Conservation (phyloP, 768 basidiomycete genomes). For the Leccinum boreale region DNA sequence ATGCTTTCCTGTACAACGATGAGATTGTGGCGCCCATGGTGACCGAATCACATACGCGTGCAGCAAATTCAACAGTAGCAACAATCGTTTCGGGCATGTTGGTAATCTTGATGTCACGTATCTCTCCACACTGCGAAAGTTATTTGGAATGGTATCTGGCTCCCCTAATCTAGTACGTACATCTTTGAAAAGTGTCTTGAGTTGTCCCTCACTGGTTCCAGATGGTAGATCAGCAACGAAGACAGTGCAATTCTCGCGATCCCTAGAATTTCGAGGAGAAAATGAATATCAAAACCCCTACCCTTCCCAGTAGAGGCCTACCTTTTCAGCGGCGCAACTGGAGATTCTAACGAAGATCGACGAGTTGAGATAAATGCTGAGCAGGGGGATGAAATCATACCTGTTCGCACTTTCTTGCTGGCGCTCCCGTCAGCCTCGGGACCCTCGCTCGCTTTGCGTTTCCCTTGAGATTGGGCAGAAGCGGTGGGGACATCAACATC, state of each 20-base stretch:
- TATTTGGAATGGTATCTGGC: background rate
- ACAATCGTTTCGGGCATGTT: conserved; percentile 55
- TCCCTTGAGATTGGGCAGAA: conserved; percentile 44
- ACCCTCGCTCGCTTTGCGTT: conserved; percentile 62
- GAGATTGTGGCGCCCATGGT: background rate
- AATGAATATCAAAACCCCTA: background rate
- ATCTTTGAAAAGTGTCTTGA: conserved; percentile 80
- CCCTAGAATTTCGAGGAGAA: conserved; percentile 44
- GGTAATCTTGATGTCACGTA: conserved; percentile 84
- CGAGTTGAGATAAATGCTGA: background rate
- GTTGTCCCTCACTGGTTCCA: conserved; percentile 57
- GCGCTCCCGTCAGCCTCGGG: conserved; percentile 38
- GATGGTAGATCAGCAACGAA: conserved; percentile 73
- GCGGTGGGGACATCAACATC: conserved; percentile 35
- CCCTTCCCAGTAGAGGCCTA: conserved; percentile 18
- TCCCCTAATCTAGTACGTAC: conserved; percentile 41
- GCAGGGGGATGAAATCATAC: conserved; percentile 36
- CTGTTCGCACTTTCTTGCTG: conserved; percentile 60
- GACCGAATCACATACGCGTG: conserved; percentile 36
- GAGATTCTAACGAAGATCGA: conserved; percentile 36
- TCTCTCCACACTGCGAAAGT: conserved; percentile 71
- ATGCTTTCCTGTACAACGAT: conserved; percentile 59
- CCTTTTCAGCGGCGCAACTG: conserved; percentile 57
- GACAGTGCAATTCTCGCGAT: conserved; percentile 93
- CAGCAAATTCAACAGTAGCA: conserved; percentile 86